Percentiles rank a stretch among this genome's conserved stretches.
phyloP scores from a whole-genome alignment of 1,284 basidiomycete species.

The Neolentinus lepideus region DNA sequence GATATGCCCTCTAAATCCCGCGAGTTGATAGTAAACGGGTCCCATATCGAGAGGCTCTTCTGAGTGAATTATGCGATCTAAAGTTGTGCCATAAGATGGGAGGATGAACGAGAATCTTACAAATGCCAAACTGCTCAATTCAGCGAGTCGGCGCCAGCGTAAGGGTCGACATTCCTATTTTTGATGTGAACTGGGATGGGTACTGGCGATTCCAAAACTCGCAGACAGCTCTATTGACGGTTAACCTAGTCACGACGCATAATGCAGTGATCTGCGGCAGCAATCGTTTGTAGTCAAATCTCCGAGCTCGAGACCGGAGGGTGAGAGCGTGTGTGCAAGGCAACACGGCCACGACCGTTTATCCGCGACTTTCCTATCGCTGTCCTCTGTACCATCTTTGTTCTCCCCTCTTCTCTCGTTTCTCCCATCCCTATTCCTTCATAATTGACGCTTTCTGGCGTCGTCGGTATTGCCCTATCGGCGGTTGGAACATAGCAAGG shows the following conservation, averaged over 20 bases:
- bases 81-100: too few relatives aligned
- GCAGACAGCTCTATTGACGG: background rate
- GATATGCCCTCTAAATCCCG: background rate
- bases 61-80: too few relatives aligned
- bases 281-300: background rate
- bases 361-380: background rate
- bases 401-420: background rate
- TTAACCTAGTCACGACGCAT: background rate
- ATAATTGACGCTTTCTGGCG: background rate
- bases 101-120: too few relatives aligned
- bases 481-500: background rate
- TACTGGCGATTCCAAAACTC: background rate
- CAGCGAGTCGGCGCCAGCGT: background rate
- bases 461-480: background rate
- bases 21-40: background rate
- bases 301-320: background rate
- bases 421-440: background rate
- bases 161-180: background rate
- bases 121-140: background rate
- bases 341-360: background rate
- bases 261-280: background rate
- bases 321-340: background rate
- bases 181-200: background rate
- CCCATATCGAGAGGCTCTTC: background rate
- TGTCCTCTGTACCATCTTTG: background rate